Percentiles rank a stretch among this genome's conserved stretches.
phyloP scores from a whole-genome alignment of 2,329 filamentous ascomycete genomes.

The Ophiosphaerella herpotricha region DNA sequence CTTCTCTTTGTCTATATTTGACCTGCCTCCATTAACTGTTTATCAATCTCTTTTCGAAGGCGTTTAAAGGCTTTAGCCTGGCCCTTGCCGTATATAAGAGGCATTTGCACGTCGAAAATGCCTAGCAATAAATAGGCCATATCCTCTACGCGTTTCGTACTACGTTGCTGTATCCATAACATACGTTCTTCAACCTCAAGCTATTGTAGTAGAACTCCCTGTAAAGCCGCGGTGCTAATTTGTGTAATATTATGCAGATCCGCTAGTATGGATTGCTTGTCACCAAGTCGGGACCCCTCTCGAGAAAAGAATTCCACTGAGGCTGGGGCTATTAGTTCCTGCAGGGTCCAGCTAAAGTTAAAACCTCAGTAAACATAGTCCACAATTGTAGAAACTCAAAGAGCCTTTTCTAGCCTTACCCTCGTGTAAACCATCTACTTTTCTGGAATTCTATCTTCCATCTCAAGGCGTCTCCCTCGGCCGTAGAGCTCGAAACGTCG shows the following conservation, averaged over 20 bases:
- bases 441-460: not conserved
- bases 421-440: slow-evolving; percentile 1
- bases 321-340: not conserved
- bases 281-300: not conserved
- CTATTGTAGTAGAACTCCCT: not conserved
- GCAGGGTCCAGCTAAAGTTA: not conserved
- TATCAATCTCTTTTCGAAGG: slow-evolving; percentile 16
- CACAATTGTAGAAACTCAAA: no score
- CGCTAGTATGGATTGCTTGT: not conserved
- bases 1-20: not conserved
- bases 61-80: slow-evolving; percentile 14
- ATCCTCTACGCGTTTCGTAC: slow-evolving; percentile 24
- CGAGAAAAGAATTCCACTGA: not conserved
- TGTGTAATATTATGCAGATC: not conserved
- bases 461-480: not conserved
- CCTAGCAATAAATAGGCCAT: slow-evolving; percentile 33
- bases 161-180: slow-evolving; percentile 3
- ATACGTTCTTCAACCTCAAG: slow-evolving; percentile 6
- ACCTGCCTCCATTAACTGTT: no score
- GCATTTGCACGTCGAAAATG: slow-evolving; percentile 28
- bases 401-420: not conserved
- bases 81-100: slow-evolving; percentile 6
- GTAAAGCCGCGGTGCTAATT: not conserved
- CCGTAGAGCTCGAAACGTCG: not conserved
- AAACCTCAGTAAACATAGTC: no score